A percentile compares a stretch with the other conserved stretches of the same genome.
Conservation (phyloP, 73 alveolate species). For the Effrenium voratum region DNA sequence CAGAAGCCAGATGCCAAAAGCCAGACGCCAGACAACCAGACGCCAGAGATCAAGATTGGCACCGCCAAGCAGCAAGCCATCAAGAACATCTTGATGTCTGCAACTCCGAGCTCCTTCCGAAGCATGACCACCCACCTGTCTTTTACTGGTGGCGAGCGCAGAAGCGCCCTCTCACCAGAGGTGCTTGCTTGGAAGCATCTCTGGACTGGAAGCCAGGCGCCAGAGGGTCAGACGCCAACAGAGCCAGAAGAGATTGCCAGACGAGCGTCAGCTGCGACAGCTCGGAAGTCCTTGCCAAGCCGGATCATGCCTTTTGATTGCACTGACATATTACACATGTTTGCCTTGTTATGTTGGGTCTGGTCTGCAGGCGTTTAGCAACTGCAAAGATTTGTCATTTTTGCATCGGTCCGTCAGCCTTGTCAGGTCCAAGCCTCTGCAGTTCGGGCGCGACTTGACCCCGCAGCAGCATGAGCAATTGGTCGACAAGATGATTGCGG, state of each 20-base stretch:
- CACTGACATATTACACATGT: neutral
- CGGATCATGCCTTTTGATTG: neutral
- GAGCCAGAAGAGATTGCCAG: conserved; percentile 10
- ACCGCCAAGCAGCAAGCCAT: neutral
- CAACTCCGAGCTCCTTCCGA: neutral
- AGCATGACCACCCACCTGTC: neutral
- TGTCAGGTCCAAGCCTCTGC: neutral
- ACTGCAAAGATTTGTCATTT: neutral
- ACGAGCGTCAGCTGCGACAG: neutral
- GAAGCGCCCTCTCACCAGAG: neutral
- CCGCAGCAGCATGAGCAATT: neutral
- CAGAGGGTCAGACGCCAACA: neutral
- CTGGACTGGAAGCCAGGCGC: neutral
- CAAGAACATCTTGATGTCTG: neutral
- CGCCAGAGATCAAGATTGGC: neutral
- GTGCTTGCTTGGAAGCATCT: neutral
- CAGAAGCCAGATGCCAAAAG: neutral
- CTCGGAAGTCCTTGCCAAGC: neutral
- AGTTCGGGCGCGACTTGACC: neutral
- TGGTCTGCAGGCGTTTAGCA: neutral
- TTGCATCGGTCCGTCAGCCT: neutral
- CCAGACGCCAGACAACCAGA: neutral
- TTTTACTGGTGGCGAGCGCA: neutral
- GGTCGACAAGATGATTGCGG: neutral
- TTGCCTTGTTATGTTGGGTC: neutral